Evolutionary conservation across 1,284 basidiomycete genomes (phyloP), one percentile per base, ranked within the genome.

Genomic region (Cutaneotrichosporon curvatum): DNA sequence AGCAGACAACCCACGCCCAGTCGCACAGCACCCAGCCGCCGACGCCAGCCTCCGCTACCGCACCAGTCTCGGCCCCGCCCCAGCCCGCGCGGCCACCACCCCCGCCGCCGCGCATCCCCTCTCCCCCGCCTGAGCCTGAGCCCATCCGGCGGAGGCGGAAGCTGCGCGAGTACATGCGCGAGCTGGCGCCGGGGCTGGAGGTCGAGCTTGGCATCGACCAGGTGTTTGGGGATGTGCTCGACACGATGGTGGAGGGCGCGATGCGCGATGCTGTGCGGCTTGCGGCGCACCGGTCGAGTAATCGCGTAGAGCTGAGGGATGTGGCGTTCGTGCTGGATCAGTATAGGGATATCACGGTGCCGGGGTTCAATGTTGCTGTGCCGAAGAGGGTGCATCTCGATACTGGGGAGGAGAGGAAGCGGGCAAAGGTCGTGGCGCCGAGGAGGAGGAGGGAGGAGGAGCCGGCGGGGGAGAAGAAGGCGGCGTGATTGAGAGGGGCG

Each of bases 271-370:
- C 57, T 0, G 45, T 58, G 15, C 59, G 61, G 25, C 42, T 70
- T 18, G 62, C 66, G 2, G 61, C 61, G 34, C 67, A 70, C 51
- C 55, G 67, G 4, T 55, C 49, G 35, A 47, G 51, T 4, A 45
- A 52, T 8, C 62, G 59, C 22, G 63, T 70, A 22, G 66, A 67
- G 50, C 23, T 63, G 25, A 65, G 59, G 41, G 67, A 70, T 53
- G 50, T 64, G 45, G 65, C 65, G 3, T 56, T 56, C 19, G 62
- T 58, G 28, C 51, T 49, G 58, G 63, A 64, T 20, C 49, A 59
- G 33, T 50, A 48, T 33, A 63, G 62, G 48, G 56, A 57, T 42
- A 55, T 63, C 11, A 54, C 52, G 16, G 57, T 64, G 20, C 63
- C 63, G 4, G 64, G 65, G 8, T 68, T 65, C 52, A 61, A 63